Conservation (phyloP, 176 grass and related monocot species). For the Olyra latifolia region DNA sequence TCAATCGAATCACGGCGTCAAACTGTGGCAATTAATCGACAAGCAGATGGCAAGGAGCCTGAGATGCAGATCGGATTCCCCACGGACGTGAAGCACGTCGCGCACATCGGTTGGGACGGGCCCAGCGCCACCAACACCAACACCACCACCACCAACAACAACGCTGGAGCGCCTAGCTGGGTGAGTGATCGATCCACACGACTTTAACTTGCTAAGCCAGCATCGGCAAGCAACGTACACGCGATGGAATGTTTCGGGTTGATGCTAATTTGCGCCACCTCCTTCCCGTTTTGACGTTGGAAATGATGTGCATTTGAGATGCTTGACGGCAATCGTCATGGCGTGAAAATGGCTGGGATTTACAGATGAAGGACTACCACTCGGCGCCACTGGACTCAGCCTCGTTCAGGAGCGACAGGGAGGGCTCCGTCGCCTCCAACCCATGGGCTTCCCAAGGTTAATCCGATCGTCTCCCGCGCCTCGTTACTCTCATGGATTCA, state of each 20-base stretch:
- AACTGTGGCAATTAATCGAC: background rate
- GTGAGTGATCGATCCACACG: conserved; percentile 51
- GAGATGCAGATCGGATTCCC: conserved; percentile 88
- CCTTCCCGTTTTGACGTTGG: background rate
- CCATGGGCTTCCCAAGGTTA: conserved; percentile 79
- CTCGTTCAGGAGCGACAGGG: conserved; percentile 42
- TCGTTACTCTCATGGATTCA: background rate
- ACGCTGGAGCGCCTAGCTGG: conserved; percentile 59
- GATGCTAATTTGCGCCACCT: background rate
- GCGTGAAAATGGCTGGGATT: conserved; percentile 5
- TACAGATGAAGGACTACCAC: conserved; percentile 87
- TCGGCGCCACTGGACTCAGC: conserved; percentile 62
- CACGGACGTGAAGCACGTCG: conserved; percentile 93
- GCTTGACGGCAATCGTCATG: background rate
- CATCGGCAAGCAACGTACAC: background rate
- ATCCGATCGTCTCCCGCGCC: background rate
- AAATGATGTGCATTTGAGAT: background rate
- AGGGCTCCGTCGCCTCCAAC: conserved; percentile 40
- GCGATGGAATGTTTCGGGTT: background rate
- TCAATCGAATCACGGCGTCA: too few species aligned
- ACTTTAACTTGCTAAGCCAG: too few species aligned
- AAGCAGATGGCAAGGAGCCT: conserved; percentile 58
- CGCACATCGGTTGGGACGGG: conserved; percentile 82
- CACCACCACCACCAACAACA: conserved; percentile 21
- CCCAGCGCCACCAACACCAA: conserved; percentile 31